Percentiles rank a stretch among this genome's conserved stretches.
phyloP scores from a whole-genome alignment of 768 basidiomycete genomes.

The Boletus rubescentipes region DNA sequence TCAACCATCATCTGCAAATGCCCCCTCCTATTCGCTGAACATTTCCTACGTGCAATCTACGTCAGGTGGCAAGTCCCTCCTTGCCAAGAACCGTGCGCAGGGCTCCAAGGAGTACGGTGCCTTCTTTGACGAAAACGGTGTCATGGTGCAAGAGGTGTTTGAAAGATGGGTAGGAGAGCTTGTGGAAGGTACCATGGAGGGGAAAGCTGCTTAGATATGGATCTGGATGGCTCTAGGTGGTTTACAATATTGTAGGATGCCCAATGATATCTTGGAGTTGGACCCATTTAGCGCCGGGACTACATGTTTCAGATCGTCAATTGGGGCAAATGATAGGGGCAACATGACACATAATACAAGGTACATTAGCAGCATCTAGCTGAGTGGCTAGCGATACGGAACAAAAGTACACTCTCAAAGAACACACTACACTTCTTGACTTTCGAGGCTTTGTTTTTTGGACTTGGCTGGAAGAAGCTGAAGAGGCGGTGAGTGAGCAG shows the following conservation, averaged over 20 bases:
- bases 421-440: slow-evolving; percentile 30
- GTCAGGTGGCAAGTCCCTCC: slow-evolving; percentile 81
- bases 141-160: slow-evolving; percentile 72
- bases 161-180: slow-evolving; percentile 77
- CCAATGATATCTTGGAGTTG: slow-evolving; percentile 22
- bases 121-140: slow-evolving; percentile 82
- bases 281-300: not conserved
- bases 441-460: slow-evolving; percentile 34
- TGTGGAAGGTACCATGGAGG: slow-evolving; percentile 73
- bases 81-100: slow-evolving; percentile 65
- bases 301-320: not conserved
- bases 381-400: not conserved
- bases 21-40: slow-evolving; percentile 68
- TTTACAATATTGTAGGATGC: slow-evolving; percentile 32
- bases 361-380: slow-evolving; percentile 8
- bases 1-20: slow-evolving; percentile 35
- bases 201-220: slow-evolving; percentile 46
- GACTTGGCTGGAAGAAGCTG: slow-evolving; percentile 32
- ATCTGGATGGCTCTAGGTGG: slow-evolving; percentile 3
- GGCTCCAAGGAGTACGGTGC: slow-evolving; percentile 58
- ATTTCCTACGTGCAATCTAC: slow-evolving; percentile 76
- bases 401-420: not conserved
- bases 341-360: not conserved
- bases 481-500: not conserved
- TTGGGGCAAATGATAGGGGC: not conserved